A percentile compares a stretch with the other conserved stretches of the same genome.
Conservation (phyloP, 352 stramenopile genomes). For the Elongisporangium prolatum region DNA sequence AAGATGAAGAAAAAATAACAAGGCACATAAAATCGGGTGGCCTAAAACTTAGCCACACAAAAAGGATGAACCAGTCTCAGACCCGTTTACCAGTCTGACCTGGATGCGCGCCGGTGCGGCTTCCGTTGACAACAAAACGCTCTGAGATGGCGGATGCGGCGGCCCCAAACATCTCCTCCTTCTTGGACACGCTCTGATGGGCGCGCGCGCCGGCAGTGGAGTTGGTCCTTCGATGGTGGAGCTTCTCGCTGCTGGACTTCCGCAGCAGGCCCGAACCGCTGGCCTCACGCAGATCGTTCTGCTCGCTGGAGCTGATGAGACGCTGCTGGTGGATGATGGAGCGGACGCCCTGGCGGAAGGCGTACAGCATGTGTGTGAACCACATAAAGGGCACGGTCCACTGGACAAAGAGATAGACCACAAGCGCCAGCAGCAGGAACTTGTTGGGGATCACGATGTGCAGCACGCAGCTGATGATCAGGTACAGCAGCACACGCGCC, state of each 20-base stretch:
- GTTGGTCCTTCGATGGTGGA: conserved; percentile 39
- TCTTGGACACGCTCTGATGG: conserved; percentile 76
- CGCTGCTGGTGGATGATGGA: conserved; percentile 77
- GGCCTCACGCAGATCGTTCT: conserved; percentile 46
- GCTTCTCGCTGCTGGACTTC: conserved; percentile 31
- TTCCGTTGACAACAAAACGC: conserved; percentile 56
- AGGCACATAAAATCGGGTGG: neutral
- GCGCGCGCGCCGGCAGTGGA: conserved; percentile 59
- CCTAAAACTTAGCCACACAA: neutral
- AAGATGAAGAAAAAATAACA: neutral
- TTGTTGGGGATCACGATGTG: conserved; percentile 85
- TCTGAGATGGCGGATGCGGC: conserved; percentile 75
- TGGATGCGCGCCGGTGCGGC: conserved; percentile 6
- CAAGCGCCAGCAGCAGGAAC: conserved; percentile 69
- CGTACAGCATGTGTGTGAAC: conserved; percentile 61
- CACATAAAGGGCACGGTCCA: conserved; percentile 81
- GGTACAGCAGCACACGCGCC: conserved; percentile 67
- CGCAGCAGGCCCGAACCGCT: conserved; percentile 5
- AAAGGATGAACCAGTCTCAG: conserved; percentile 1
- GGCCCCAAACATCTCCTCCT: conserved; percentile 80
- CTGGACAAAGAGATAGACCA: conserved; percentile 75
- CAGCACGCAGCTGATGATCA: conserved; percentile 82
- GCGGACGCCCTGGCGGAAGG: conserved; percentile 54
- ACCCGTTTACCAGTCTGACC: conserved; percentile 19
- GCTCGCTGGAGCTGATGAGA: conserved; percentile 52